Percentiles rank a stretch among this genome's conserved stretches.
phyloP scores from a whole-genome alignment of 2,329 filamentous ascomycete genomes.

The Colletotrichum truncatum region DNA sequence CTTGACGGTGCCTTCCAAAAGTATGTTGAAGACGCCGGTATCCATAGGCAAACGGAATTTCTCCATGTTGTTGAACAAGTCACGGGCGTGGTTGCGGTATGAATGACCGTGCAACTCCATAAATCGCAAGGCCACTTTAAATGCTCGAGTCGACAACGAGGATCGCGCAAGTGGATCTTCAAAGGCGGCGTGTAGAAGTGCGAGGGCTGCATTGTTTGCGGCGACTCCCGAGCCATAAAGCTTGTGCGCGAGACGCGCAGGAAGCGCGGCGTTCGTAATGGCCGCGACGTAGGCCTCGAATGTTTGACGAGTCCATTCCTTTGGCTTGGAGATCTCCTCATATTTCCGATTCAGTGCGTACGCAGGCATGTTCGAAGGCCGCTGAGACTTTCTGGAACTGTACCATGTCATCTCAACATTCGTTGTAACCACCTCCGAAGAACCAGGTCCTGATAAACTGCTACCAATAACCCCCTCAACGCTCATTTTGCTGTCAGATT shows the following conservation, averaged over 20 bases:
- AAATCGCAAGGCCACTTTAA: conserved; percentile 56
- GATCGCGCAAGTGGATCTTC: conserved; percentile 42
- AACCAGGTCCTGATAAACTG: neutral
- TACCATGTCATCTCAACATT: conserved; percentile 3
- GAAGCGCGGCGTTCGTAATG: conserved; percentile 49
- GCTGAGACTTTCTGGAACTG: neutral
- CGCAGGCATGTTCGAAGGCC: neutral
- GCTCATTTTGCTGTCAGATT: neutral
- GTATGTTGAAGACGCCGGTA: conserved; percentile 57
- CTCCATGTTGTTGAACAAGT: conserved; percentile 48
- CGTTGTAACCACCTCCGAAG: neutral
- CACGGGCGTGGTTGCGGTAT: conserved; percentile 36
- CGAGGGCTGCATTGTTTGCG: conserved; percentile 49
- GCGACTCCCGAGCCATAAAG: conserved; percentile 44
- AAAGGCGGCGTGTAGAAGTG: conserved; percentile 50
- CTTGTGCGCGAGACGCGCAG: conserved; percentile 40
- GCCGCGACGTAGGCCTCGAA: conserved; percentile 53
- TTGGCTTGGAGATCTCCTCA: conserved; percentile 49
- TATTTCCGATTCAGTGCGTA: conserved; percentile 35
- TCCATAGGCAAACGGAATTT: conserved; percentile 51
- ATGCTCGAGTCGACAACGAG: conserved; percentile 47
- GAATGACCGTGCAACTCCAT: conserved; percentile 41
- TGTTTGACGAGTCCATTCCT: conserved; percentile 49
- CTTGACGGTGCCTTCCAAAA: conserved; percentile 51
- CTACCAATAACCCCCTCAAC: conserved; percentile 2